Conservation (phyloP, 768 basidiomycete genomes). For the Kwoniella heveanensis region DNA sequence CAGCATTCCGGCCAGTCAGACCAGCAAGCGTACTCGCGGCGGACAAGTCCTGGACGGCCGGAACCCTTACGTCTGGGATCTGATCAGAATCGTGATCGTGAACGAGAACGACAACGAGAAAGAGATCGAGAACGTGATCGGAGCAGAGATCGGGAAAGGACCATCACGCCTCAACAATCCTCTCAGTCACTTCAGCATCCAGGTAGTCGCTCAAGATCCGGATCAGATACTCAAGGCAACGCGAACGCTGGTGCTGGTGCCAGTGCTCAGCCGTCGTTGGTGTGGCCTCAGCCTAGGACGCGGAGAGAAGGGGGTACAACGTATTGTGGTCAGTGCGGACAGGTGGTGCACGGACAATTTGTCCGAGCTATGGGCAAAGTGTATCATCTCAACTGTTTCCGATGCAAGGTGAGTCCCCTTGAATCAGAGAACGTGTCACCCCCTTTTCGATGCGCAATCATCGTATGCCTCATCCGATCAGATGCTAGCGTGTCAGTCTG, state of each 20-base stretch:
- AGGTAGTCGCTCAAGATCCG: not conserved
- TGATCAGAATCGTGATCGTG: slow-evolving; percentile 14
- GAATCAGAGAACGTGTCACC: too few relatives aligned
- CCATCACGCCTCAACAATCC: slow-evolving; percentile 17
- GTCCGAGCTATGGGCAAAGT: slow-evolving; percentile 91
- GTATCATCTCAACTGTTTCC: slow-evolving; percentile 97
- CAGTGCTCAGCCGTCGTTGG: slow-evolving; percentile 15
- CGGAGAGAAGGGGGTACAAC: slow-evolving; percentile 29
- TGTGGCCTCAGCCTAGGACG: slow-evolving; percentile 20
- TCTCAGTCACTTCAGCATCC: slow-evolving; percentile 11
- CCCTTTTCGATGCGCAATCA: too few relatives aligned
- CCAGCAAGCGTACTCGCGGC: not conserved
- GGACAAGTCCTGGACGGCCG: not conserved
- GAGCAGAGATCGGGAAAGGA: slow-evolving; percentile 13
- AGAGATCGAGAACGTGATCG: not conserved
- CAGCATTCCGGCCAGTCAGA: slow-evolving; percentile 4
- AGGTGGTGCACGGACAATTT: slow-evolving; percentile 83
- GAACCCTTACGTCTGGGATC: slow-evolving; percentile 12
- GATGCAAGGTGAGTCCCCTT: slow-evolving; percentile 84
- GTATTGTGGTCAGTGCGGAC: slow-evolving; percentile 56
- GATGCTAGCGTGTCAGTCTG: too few relatives aligned
- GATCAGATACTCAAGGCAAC: not conserved
- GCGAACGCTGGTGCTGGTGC: not conserved
- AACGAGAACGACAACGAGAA: slow-evolving; percentile 5
- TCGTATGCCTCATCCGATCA: too few relatives aligned